Base-by-base conservation (phyloP, 371 early-diverging fungal species). In the Mortierella sp. region DNA sequence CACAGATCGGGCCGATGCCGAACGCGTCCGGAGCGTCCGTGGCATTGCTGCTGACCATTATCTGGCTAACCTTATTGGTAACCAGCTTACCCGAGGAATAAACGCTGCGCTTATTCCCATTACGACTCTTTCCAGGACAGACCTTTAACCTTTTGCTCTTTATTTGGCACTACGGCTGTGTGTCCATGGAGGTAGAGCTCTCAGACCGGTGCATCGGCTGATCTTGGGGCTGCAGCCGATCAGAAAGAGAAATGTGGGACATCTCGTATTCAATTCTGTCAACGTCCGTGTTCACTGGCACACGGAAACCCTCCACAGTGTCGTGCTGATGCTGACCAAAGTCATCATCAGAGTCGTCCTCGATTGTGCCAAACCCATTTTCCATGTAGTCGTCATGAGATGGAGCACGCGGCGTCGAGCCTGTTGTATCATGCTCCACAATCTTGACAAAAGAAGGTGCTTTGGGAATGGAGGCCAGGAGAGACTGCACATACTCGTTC, bases 391-490 rank as follows among this genome's bases (percentile, higher is more conserved):
- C 31, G 50, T 40, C 39, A 41, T 63, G 34, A 40, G 49, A 27
- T 3, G 57, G 47, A 1, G 62, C 63, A 4, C 40, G 31, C 17
- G 61, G 57, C 13, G 19, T 24, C n/a, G 34, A 28, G 1, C 49
- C 31, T 14, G 27, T 27, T 1, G 44, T 60, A 24, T 67, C 74
- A 17, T 21, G 64, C 39, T 76, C 77, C 19, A 76, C 66, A 41
- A 76, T 68, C 47, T 61, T 68, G 57, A 76, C 69, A 21, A 46
- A 64, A 0, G 77, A 64, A 17, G 77, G 77, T 13, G 77, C 69
- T 17, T 49, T 50, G 1, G 77, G 77, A 0, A 76, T 66, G 14
- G 77, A 53, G 0, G 77, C 64, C 7, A 76, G 37, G 14, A 76
- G 50, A 4, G 69, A 65, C 21, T 69, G 65, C 17, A 76, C 65